Percentiles rank a stretch among this genome's conserved stretches.
Conservation (phyloP, 306 rosid species). For the Acacia melanoxylon region DNA sequence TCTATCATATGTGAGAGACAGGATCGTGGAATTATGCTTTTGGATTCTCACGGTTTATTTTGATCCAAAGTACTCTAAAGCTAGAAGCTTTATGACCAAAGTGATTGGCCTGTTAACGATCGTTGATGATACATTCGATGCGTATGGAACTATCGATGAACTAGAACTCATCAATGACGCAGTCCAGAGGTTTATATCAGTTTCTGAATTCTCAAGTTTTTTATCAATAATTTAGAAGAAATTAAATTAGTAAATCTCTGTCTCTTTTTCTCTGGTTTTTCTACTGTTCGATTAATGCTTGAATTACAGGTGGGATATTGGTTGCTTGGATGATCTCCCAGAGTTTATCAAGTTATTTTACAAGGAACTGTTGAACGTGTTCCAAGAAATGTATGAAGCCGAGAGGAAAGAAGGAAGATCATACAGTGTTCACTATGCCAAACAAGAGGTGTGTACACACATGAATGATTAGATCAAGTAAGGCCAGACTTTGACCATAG, state of each 20-base stretch:
- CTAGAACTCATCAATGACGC: constrained; percentile 38
- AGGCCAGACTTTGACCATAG: background rate
- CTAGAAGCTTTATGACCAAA: constrained; percentile 35
- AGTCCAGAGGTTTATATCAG: constrained; percentile 39
- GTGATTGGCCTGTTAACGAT: background rate
- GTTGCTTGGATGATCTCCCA: background rate
- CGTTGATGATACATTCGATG: constrained; percentile 50
- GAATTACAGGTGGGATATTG: constrained; percentile 10
- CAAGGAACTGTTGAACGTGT: constrained; percentile 19
- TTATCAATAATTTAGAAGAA: background rate
- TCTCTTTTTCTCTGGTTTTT: background rate
- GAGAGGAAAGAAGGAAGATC: constrained; percentile 18
- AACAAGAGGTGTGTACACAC: constrained; percentile 1
- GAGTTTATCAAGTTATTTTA: background rate
- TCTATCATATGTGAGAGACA: constrained; percentile 42
- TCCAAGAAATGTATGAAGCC: constrained; percentile 28
- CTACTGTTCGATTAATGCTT: background rate
- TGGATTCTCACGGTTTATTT: constrained; percentile 41
- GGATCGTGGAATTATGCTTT: constrained; percentile 51
- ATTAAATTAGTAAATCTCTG: background rate
- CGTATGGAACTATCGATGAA: constrained; percentile 46
- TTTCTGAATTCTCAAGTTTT: background rate
- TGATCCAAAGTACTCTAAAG: constrained; percentile 33
- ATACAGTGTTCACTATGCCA: constrained; percentile 21
- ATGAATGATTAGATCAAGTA: too few species aligned